Conservation (phyloP, 495 filamentous ascomycete species). For the Clohesyomyces aquaticus region DNA sequence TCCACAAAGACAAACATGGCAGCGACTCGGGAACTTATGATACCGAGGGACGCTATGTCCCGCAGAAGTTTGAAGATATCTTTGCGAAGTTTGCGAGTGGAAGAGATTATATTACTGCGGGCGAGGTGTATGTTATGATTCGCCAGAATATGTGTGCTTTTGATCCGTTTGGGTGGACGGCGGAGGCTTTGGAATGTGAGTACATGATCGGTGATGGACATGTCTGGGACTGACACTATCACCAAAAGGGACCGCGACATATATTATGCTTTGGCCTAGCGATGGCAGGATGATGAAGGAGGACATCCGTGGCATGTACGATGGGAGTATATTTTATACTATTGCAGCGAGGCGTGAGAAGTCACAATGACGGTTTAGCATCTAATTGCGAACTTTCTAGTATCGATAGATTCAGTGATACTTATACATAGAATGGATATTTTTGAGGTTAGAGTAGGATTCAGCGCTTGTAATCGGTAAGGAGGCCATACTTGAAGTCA, state of each 20-base stretch:
- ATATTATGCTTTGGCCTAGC: conserved; percentile 29
- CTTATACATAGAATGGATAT: too few species aligned
- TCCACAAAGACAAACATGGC: conserved; percentile 34
- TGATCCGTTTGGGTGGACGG: conserved; percentile 25
- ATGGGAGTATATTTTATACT: conserved; percentile 30
- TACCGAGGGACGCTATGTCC: conserved; percentile 22
- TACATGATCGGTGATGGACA: background rate
- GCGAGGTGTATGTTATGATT: conserved; percentile 17
- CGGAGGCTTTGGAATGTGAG: conserved; percentile 10
- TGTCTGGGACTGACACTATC: background rate
- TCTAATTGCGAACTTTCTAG: too few species aligned
- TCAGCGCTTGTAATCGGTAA: too few species aligned
- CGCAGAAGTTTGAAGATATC: conserved; percentile 35
- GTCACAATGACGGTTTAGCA: too few species aligned
- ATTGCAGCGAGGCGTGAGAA: conserved; percentile 20
- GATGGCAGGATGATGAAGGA: conserved; percentile 33
- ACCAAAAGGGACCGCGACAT: conserved; percentile 40
- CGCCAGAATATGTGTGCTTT: conserved; percentile 5
- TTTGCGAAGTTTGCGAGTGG: conserved; percentile 30
- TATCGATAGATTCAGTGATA: too few species aligned
- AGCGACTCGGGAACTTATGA: conserved; percentile 30
- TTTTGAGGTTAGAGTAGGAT: too few species aligned
- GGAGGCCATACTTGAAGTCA: too few species aligned
- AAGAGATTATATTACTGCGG: conserved; percentile 21
- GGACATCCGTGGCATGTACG: conserved; percentile 31